These are phyloP conservation scores for Aspergillus sp. DNA, from an alignment of 2,329 filamentous ascomycete genomes.

Conservation along the genomic window DNA sequence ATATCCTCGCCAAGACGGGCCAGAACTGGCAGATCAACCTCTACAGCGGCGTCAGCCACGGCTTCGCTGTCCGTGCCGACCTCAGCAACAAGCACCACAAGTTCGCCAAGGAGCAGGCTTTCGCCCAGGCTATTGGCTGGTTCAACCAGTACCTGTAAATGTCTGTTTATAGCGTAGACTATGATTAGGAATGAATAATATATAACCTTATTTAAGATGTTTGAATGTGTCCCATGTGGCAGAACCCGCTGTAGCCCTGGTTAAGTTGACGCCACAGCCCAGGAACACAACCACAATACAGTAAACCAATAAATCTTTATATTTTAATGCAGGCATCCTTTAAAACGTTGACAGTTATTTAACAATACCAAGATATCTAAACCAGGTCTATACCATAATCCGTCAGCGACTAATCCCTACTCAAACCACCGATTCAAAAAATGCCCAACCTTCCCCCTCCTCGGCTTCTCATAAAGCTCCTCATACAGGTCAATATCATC, in stretches of 20 bases:
- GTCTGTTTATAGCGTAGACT: neutral
- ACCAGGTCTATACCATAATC: too few relatives aligned
- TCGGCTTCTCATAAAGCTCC: neutral
- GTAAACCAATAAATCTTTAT: too few relatives aligned
- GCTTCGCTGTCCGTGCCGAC: constrained; percentile 72
- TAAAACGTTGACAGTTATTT: too few relatives aligned
- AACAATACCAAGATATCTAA: too few relatives aligned
- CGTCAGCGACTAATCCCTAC: too few relatives aligned
- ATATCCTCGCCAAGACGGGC: constrained; percentile 58
- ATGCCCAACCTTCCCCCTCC: neutral
- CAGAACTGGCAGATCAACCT: constrained; percentile 74
- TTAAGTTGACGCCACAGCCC: too few relatives aligned
- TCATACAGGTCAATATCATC: constrained; percentile 31
- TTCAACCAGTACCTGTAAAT: constrained; percentile 63
- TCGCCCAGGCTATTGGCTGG: constrained; percentile 74
- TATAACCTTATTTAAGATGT: neutral
- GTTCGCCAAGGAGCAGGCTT: constrained; percentile 79
- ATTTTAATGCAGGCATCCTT: too few relatives aligned
- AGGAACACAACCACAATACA: too few relatives aligned
- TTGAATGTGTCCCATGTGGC: too few relatives aligned
- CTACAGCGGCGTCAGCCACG: constrained; percentile 70
- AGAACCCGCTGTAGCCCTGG: too few relatives aligned
- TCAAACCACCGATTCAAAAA: neutral
- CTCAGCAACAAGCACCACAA: constrained; percentile 55
- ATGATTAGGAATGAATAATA: neutral